A percentile compares a stretch with the other conserved stretches of the same genome.
phyloP scores from a whole-genome alignment of 192 early-diverging fungal genomes.

The Dissophora globulifera region DNA sequence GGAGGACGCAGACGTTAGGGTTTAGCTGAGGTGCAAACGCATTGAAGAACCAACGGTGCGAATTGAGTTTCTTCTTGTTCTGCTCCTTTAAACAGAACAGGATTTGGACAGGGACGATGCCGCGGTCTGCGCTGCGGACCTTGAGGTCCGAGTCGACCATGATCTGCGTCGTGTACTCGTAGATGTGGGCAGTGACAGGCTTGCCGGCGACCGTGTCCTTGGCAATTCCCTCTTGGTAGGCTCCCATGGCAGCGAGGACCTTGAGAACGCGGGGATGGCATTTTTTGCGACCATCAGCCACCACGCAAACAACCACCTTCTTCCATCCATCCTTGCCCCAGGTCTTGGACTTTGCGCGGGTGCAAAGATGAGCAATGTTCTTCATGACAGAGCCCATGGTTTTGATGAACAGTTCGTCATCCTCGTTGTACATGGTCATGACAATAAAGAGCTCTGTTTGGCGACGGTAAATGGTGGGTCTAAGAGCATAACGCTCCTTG shows the following conservation, averaged over 20 bases:
- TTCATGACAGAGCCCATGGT: slow-evolving; percentile 88
- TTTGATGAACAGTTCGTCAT: slow-evolving; percentile 88
- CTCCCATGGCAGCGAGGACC: slow-evolving; percentile 84
- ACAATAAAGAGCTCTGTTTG: slow-evolving; percentile 76
- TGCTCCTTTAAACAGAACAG: slow-evolving; percentile 93
- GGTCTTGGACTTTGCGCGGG: slow-evolving; percentile 72
- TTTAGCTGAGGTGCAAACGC: slow-evolving; percentile 84
- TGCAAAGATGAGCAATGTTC: slow-evolving; percentile 92
- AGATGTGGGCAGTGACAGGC: slow-evolving; percentile 83
- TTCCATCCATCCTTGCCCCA: slow-evolving; percentile 91
- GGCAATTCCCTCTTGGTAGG: slow-evolving; percentile 78
- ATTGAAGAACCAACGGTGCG: slow-evolving; percentile 97
- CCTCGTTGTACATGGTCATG: slow-evolving; percentile 76
- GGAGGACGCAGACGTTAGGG: slow-evolving; percentile 89
- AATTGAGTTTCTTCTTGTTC: slow-evolving; percentile 95
- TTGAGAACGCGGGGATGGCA: slow-evolving; percentile 79
- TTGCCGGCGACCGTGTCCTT: slow-evolving; percentile 74
- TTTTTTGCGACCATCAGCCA: slow-evolving; percentile 88
- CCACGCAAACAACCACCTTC: slow-evolving; percentile 91
- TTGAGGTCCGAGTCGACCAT: slow-evolving; percentile 71
- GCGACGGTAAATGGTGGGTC: slow-evolving; percentile 61
- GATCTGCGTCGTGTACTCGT: slow-evolving; percentile 90
- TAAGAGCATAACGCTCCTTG: slow-evolving; percentile 65
- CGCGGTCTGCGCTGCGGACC: slow-evolving; percentile 72
- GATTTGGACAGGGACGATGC: slow-evolving; percentile 85